A percentile compares a stretch with the other conserved stretches of the same genome.
Conservation (phyloP, 2,329 filamentous ascomycete genomes). For the Fusarium tjaetaba region DNA sequence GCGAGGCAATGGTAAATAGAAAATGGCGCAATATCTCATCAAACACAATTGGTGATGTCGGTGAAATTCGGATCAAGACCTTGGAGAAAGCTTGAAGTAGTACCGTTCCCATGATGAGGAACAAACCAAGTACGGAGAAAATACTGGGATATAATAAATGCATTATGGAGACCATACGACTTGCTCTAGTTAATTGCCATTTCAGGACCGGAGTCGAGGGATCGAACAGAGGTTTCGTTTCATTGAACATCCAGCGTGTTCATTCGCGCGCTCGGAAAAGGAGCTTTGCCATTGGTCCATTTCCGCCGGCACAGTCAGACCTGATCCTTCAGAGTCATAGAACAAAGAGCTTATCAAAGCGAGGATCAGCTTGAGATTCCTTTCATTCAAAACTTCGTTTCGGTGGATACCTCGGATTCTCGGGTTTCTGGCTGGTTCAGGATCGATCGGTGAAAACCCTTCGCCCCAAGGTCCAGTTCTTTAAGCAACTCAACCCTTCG, state of each 20-base stretch:
- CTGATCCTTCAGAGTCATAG: background rate
- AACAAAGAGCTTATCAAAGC: background rate
- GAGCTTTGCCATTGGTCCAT: background rate
- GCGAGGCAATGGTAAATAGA: background rate
- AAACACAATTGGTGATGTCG: background rate
- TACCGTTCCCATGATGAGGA: too few relatives aligned
- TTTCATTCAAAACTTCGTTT: background rate
- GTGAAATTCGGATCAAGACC: too few relatives aligned
- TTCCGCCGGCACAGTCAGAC: background rate
- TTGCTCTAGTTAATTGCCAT: too few relatives aligned
- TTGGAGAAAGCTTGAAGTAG: too few relatives aligned
- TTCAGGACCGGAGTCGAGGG: background rate
- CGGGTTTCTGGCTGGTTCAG: background rate
- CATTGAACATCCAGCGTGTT: background rate
- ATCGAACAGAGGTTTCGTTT: background rate
- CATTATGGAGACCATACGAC: too few relatives aligned
- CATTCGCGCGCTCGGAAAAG: conserved; percentile 10
- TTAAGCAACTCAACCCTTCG: too few relatives aligned
- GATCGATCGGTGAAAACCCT: background rate
- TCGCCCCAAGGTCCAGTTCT: accelerated
- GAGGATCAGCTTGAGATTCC: background rate
- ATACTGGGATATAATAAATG: too few relatives aligned
- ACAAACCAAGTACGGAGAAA: accelerated
- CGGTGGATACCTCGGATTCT: background rate
- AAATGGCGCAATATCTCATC: background rate